These are phyloP conservation scores for Aspergillus sp. DNA, from an alignment of 2,329 filamentous ascomycete genomes.

Conservation along the genomic window DNA sequence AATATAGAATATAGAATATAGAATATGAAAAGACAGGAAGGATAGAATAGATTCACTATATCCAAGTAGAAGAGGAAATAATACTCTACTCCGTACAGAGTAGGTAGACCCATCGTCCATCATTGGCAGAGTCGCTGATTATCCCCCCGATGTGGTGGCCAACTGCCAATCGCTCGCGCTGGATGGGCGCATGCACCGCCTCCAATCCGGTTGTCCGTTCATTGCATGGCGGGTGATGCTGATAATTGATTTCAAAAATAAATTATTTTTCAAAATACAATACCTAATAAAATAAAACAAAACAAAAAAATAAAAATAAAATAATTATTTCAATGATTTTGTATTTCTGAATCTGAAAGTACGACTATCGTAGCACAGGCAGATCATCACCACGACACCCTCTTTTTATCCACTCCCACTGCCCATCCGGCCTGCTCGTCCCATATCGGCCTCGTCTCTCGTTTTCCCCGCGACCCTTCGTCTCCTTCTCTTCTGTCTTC, in stretches of 20 bases:
- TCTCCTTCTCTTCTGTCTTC: constrained; percentile 14
- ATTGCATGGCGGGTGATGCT: too few species aligned
- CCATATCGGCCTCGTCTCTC: constrained; percentile 34
- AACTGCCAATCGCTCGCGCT: background rate
- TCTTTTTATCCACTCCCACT: constrained; percentile 36
- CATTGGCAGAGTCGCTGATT: constrained; percentile 6
- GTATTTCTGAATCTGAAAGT: background rate
- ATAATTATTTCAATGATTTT: constrained; percentile 2
- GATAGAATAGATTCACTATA: too few species aligned
- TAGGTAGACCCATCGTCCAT: background rate
- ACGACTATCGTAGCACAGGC: constrained; percentile 26
- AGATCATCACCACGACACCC: constrained; percentile 28
- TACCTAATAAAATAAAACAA: constrained; percentile 2
- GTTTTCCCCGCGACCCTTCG: constrained; percentile 29
- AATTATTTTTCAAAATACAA: background rate
- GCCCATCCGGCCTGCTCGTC: constrained; percentile 24
- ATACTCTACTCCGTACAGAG: background rate
- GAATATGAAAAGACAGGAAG: too few species aligned
- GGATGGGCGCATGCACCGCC: constrained; percentile 10
- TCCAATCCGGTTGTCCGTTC: background rate
- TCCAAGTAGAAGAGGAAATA: constrained; percentile 8
- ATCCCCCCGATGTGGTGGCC: constrained; percentile 7
- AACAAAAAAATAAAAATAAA: background rate
- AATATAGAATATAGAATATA: background rate
- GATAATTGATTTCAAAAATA: constrained; percentile 5